A percentile compares a stretch with the other conserved stretches of the same genome.
Evolutionary conservation across 345 rosid genomes (phyloP).

Genomic region (Arabis alpina): DNA sequence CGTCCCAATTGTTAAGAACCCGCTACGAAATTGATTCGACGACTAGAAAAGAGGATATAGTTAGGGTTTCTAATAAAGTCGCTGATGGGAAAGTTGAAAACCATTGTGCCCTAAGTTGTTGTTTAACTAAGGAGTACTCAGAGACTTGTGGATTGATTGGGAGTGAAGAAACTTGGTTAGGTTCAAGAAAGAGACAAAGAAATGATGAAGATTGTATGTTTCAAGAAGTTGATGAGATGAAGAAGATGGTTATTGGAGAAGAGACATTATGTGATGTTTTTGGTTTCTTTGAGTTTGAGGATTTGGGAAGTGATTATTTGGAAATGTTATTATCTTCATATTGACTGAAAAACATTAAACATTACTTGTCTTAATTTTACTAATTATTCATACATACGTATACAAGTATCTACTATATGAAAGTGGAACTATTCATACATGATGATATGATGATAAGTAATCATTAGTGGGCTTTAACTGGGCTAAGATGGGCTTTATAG

Average conservation of each 20-base stretch:
- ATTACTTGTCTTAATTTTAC: neutral
- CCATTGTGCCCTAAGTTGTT: neutral
- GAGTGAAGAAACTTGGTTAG: constrained; percentile 26
- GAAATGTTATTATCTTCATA: constrained; percentile 65
- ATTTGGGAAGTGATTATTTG: constrained; percentile 74
- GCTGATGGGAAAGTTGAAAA: constrained; percentile 24
- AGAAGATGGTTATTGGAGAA: constrained; percentile 41
- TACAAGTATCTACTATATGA: too few relatives aligned
- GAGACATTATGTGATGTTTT: constrained; percentile 40
- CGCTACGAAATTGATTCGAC: neutral
- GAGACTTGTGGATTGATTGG: constrained; percentile 29
- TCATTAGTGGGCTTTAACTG: too few relatives aligned
- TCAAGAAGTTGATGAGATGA: constrained; percentile 44
- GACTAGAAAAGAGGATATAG: constrained; percentile 1
- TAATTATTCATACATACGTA: too few relatives aligned
- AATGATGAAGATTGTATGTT: constrained; percentile 9
- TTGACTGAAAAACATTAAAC: constrained; percentile 34
- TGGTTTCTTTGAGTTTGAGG: constrained; percentile 65
- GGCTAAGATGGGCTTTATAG: too few relatives aligned
- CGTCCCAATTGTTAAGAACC: neutral
- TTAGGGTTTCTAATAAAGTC: constrained; percentile 5
- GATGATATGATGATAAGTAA: too few relatives aligned
- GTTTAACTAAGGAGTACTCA: constrained; percentile 1
- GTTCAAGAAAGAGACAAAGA: constrained; percentile 37
- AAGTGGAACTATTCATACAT: too few relatives aligned